These are phyloP conservation scores for Triticum aestivum DNA, from an alignment of 176 grass and related monocot species.

Conservation along the genomic window IWGSC_CS_RefSeq_v2.1 NC_057809.1:501726969-501727468, in stretches of 20 bases:
- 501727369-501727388: neutral
- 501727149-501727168: neutral
- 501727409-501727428: neutral
- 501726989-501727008: neutral
- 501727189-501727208: neutral
- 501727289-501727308: neutral
- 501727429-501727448: neutral
- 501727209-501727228: neutral
- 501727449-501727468: neutral
- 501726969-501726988: neutral
- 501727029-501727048: neutral
- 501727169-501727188: neutral
- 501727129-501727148: neutral
- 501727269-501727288: neutral
- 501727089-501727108: neutral
- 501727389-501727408: neutral
- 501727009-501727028: neutral
- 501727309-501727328: neutral
- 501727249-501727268: slow-evolving; percentile 15
- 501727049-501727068: too few relatives aligned
- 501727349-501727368: neutral
- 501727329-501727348: too few relatives aligned
- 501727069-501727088: neutral
- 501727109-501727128: neutral
- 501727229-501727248: too few relatives aligned